Evolutionary conservation across 2,329 filamentous ascomycete species (phyloP).

Genomic region (Pseudofabraea citricarpa): DNA sequence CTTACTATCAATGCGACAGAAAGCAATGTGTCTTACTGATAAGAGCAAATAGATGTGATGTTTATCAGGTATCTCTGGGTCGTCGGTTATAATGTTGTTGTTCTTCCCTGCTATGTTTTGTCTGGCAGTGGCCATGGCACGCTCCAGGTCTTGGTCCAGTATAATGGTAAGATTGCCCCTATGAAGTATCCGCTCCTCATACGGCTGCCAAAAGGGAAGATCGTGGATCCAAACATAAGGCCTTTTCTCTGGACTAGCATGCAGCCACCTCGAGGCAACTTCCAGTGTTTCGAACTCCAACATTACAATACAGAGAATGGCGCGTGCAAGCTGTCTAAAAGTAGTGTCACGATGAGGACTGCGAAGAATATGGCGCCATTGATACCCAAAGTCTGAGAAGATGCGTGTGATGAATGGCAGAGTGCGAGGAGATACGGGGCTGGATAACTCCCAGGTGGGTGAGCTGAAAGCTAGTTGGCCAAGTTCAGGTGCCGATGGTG

Average conservation of each 20-base stretch:
- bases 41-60: not conserved
- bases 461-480: not conserved
- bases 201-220: not conserved
- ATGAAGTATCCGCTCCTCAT: not conserved
- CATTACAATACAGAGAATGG: not conserved
- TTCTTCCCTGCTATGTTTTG: not conserved
- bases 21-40: not conserved
- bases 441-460: not conserved
- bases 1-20: not conserved
- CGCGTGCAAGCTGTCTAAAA: not conserved
- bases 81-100: too few relatives aligned
- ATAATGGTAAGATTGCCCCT: not conserved
- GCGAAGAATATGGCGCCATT: slow-evolving; percentile 4
- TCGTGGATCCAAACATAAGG: not conserved
- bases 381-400: not conserved
- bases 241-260: not conserved
- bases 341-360: not conserved
- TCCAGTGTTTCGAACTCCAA: not conserved
- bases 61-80: too few relatives aligned
- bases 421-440: not conserved
- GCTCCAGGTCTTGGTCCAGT: not conserved
- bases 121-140: not conserved
- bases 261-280: not conserved
- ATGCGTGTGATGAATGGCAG: not conserved
- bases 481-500: not conserved